Base-by-base conservation (phyloP, 2,329 filamentous ascomycete genomes). In the Colletotrichum caudatum region DNA sequence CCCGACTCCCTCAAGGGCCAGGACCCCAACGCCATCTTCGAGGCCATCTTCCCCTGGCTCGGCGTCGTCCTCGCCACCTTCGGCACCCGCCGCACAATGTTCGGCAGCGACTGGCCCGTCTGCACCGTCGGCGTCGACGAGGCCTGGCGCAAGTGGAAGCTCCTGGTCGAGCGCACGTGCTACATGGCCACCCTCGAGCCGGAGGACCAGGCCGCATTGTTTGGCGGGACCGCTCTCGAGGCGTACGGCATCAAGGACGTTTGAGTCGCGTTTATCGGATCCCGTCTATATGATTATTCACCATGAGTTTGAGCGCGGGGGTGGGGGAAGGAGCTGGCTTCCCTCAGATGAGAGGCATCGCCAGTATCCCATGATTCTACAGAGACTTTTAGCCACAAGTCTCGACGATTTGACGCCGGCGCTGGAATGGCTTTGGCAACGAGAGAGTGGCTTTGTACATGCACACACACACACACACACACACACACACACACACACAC, bases 51-150 rank as follows among this genome's bases (percentile, higher is more conserved):
- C 70, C 91, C 91, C 33, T 97, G 93, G 91, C 87, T 94, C 2
- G 88, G 90, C 72, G 88, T 92, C 64, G 83, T 95, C 0, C 88
- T 97, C 64, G 87, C 90, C 37, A 87, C 88, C 1, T 98, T 97
- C 77, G 91, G 92, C 1, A 83, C 92, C 0, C 79, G 84, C 29
- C 87, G 94, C 74, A 87, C 96, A 78, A 94, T 98, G 91, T 98
- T 96, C 81, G 95, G 92, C 33, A 95, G 92, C 74, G 94, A 98
- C 81, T 98, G 95, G 95, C 95, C 95, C 2, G 92, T 98, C 0
- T 97, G 94, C 82, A 95, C 94, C 73, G 83, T 94, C 44, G 76
- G 80, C 75, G 66, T 76, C 0, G 85, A 85, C 53, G 83, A 86
- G 59, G 90, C 93, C 41, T 97, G 94, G 94, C 82, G 83, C 46